phyloP scores from a whole-genome alignment of 140 eudicot species.

The Oenanthe javanica region DNA sequence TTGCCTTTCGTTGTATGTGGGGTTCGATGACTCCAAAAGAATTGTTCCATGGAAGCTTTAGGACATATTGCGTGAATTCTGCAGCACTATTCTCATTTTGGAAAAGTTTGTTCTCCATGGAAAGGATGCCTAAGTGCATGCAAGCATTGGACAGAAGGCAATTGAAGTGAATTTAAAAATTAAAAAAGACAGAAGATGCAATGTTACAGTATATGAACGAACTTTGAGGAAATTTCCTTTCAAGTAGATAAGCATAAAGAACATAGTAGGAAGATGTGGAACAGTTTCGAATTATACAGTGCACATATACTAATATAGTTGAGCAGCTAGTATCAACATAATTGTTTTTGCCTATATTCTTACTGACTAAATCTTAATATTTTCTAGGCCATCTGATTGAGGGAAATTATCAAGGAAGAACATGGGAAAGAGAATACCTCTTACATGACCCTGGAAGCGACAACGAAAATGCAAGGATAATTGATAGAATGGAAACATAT shows the following conservation, averaged over 20 bases:
- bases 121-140: conserved; percentile 39
- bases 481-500: background rate
- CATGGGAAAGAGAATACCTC: background rate
- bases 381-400: background rate
- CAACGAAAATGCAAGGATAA: background rate
- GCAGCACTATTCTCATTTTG: conserved; percentile 32
- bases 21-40: conserved; percentile 26
- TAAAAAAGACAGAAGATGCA: background rate
- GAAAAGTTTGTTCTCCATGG: conserved; percentile 43
- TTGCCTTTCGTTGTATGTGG: conserved; percentile 46
- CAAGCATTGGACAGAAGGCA: conserved; percentile 15
- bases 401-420: background rate
- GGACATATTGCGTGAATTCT: conserved; percentile 36
- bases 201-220: background rate
- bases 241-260: too few relatives aligned
- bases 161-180: conserved; percentile 1
- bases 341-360: background rate
- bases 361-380: background rate
- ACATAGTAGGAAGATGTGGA: background rate
- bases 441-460: background rate
- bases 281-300: background rate
- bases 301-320: background rate
- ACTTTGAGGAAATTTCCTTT: background rate
- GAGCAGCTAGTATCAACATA: background rate
- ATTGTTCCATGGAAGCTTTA: conserved; percentile 74